Conservation (phyloP, 164 flowering plant genomes). For the Umbellularia californica region DNA sequence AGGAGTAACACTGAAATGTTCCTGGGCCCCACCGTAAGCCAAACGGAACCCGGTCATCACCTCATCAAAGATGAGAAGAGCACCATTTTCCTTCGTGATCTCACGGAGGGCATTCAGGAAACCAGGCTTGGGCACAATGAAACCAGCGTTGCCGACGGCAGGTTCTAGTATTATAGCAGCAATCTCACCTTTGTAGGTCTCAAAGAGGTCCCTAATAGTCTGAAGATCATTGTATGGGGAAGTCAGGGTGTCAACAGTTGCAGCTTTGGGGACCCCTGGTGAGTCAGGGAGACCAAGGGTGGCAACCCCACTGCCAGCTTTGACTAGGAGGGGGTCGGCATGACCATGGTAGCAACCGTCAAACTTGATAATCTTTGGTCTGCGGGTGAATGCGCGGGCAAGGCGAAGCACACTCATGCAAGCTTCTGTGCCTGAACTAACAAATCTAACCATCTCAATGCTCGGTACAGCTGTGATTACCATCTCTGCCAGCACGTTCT, state of each 20-base stretch:
- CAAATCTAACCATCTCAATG: constrained; percentile 94
- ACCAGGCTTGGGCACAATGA: constrained; percentile 65
- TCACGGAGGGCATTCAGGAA: constrained; percentile 55
- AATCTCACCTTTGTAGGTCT: constrained; percentile 66
- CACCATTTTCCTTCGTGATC: constrained; percentile 60
- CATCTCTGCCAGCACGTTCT: constrained; percentile 82
- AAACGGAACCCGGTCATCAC: constrained; percentile 96
- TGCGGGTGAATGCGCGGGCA: constrained; percentile 85
- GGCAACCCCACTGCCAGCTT: constrained; percentile 99
- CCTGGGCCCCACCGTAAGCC: constrained; percentile 94
- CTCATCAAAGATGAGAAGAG: constrained; percentile 87
- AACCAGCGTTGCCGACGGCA: constrained; percentile 92
- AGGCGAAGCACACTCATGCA: constrained; percentile 92
- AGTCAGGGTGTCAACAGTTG: constrained; percentile 70
- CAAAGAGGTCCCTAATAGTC: constrained; percentile 55
- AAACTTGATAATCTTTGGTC: constrained; percentile 66
- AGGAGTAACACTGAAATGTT: constrained; percentile 78
- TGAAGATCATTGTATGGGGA: constrained; percentile 73
- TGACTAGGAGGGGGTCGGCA: constrained; percentile 89
- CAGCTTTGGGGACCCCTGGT: constrained; percentile 87
- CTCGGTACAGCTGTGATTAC: constrained; percentile 91
- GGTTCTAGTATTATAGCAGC: constrained; percentile 90
- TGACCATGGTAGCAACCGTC: constrained; percentile 99
- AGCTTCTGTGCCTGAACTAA: constrained; percentile 98
- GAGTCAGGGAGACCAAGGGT: constrained; percentile 96